These are phyloP conservation scores for Floccularia luteovirens DNA, from an alignment of 768 basidiomycete species.

Conservation along the genomic window DNA sequence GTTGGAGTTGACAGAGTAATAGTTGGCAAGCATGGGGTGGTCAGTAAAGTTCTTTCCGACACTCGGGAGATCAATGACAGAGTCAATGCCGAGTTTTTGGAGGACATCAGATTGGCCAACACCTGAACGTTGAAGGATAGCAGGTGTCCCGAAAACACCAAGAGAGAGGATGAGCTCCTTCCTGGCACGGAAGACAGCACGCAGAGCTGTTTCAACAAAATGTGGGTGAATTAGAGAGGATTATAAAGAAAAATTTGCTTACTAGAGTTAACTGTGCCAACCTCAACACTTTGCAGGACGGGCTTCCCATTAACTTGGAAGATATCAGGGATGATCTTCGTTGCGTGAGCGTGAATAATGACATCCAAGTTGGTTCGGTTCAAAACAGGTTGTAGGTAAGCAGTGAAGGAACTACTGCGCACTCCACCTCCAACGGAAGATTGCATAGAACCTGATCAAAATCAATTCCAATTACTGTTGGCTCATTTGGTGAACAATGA, in stretches of 20 bases:
- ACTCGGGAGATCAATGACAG: conserved; percentile 15
- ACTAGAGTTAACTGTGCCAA: conserved; percentile 3
- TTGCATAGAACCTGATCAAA: conserved; percentile 1
- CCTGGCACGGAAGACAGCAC: conserved; percentile 14
- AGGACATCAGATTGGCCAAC: conserved; percentile 15
- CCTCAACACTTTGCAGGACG: conserved; percentile 15
- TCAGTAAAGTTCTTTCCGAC: conserved; percentile 23
- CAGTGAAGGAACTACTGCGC: conserved; percentile 19
- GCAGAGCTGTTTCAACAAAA: no score
- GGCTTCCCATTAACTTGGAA: conserved; percentile 8
- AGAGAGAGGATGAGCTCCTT: conserved; percentile 25
- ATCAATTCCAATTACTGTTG: no score
- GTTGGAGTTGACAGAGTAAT: conserved; percentile 11
- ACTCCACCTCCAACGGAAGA: conserved; percentile 11
- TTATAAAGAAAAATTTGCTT: no score
- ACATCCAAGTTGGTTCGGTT: conserved; percentile 22
- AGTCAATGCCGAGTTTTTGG: conserved; percentile 7
- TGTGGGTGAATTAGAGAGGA: no score
- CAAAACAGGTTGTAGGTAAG: conserved; percentile 19
- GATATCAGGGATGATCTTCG: conserved; percentile 13
- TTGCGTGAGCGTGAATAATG: conserved; percentile 17
- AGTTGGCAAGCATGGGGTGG: conserved; percentile 10
- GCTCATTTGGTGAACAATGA: no score
- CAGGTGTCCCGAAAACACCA: conserved; percentile 19
- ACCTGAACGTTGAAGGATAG: conserved; percentile 18